Conservation (phyloP, 768 basidiomycete genomes). For the Psilocybe cyanescens region DNA sequence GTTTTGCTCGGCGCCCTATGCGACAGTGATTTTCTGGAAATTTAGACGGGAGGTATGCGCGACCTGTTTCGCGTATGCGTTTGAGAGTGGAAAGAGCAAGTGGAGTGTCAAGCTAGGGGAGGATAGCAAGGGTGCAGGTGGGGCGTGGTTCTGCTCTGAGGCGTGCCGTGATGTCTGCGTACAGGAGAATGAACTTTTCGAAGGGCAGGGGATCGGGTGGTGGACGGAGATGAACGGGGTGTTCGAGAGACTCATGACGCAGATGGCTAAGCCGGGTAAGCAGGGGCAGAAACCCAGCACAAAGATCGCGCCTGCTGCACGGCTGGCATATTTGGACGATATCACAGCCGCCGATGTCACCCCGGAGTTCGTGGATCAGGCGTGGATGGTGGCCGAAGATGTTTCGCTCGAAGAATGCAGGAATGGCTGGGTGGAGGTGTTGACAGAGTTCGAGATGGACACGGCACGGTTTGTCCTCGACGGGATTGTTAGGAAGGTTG, state of each 20-base stretch:
- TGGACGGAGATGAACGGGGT: constrained; percentile 17
- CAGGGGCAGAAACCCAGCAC: constrained; percentile 25
- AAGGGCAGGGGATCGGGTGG: constrained; percentile 22
- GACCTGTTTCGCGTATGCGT: constrained; percentile 65
- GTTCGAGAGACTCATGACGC: constrained; percentile 19
- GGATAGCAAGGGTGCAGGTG: constrained; percentile 30
- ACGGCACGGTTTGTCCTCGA: constrained; percentile 59
- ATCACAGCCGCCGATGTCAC: constrained; percentile 34
- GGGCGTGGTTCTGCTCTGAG: constrained; percentile 62
- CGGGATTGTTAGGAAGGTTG: constrained; percentile 49
- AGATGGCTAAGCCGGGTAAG: constrained; percentile 11
- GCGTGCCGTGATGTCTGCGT: constrained; percentile 51
- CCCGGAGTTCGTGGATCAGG: constrained; percentile 40
- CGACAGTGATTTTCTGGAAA: constrained; percentile 59
- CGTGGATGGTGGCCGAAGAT: constrained; percentile 49
- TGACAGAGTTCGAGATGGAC: constrained; percentile 56
- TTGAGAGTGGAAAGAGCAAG: constrained; percentile 47
- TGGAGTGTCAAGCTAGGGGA: constrained; percentile 41
- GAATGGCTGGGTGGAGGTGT: neutral
- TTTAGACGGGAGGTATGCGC: constrained; percentile 72
- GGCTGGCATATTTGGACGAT: constrained; percentile 26
- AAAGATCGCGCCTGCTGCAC: constrained; percentile 19
- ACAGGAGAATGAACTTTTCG: constrained; percentile 24
- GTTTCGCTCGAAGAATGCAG: constrained; percentile 15
- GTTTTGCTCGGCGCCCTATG: constrained; percentile 52